Evolutionary conservation across 306 rosid genomes (phyloP).

Genomic region (Datisca glomerata): DNA sequence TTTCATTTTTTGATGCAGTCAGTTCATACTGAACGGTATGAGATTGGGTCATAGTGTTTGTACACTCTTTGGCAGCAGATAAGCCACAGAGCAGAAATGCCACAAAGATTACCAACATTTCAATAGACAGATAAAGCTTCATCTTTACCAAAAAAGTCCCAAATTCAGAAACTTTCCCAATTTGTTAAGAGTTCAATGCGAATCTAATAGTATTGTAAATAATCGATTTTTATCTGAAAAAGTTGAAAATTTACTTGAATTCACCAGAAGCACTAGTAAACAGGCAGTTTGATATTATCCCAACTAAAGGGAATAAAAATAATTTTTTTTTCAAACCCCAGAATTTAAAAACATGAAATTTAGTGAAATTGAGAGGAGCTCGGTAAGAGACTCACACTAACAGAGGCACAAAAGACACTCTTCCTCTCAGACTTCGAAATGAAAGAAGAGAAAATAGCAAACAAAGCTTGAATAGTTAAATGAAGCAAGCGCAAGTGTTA

Average conservation of each 20-base stretch:
- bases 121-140: conserved; percentile 19
- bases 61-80: conserved; percentile 50
- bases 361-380: conserved; percentile 1
- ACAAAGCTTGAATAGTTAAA: conserved; percentile 10
- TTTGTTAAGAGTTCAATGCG: no score
- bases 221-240: not conserved
- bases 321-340: conserved; percentile 8
- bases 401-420: not conserved
- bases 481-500: conserved; percentile 16
- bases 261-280: not conserved
- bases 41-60: conserved; percentile 45
- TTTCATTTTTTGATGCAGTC: conserved; percentile 37
- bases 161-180: no score
- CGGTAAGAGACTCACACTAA: not conserved
- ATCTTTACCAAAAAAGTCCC: conserved; percentile 14
- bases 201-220: not conserved
- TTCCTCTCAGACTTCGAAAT: not conserved
- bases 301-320: conserved; percentile 3
- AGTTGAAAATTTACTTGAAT: not conserved
- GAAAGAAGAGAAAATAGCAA: conserved; percentile 2
- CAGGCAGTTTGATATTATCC: conserved; percentile 2
- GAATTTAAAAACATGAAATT: not conserved
- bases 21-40: conserved; percentile 36
- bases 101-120: conserved; percentile 13
- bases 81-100: conserved; percentile 19